Base-by-base conservation (phyloP, 768 basidiomycete genomes). In the Kwoniella pini region DNA sequence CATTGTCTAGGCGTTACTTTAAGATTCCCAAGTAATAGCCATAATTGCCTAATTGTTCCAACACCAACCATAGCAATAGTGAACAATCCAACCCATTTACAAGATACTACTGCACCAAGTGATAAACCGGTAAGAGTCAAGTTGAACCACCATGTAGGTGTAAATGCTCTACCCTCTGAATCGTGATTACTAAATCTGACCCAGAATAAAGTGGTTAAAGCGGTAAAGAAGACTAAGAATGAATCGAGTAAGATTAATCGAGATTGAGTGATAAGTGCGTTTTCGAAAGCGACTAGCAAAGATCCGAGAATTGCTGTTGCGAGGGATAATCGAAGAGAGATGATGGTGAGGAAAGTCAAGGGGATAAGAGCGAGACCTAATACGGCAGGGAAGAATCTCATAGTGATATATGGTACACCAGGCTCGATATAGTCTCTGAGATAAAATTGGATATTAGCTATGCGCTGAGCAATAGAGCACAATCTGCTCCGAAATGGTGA, bases 71-170 rank as follows among this genome's bases (percentile, higher is more conserved):
- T 96, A 9, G 96, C 93, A 69, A 98, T 91, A 13, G 94, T 98
- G 81, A 99, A 97, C 21, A 99, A 82, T 10, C 96, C 96, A 40
- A 98, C 95, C 96, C 95, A 98, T 78, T 98, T 99, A 82, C 91
- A 91, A 70, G 88, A 89, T 30, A 88, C 85, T 49, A 95, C 92
- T 4, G 94, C 93, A 36, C 96, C 96, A 24, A 99, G 86, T 0
- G 88, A 85, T 13, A 95, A 81, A 28, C 96, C 96, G 1, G 90
- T 89, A 39, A 97, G 82, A 12, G 84, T 79, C 30, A 98, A 87
- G 89, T 91, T 95, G 0, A 83, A 81, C 96, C 96, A 99, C 96
- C 96, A 98, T 2, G 82, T 79, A 10, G 85, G 81, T 1, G 88
- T 88, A 80, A 98, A 99, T n/a, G 77, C 74, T 17, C 54, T 43